These are phyloP conservation scores for Zasmidium citrigriseum DNA, from an alignment of 2,329 filamentous ascomycete species.

Conservation along the genomic window DNA sequence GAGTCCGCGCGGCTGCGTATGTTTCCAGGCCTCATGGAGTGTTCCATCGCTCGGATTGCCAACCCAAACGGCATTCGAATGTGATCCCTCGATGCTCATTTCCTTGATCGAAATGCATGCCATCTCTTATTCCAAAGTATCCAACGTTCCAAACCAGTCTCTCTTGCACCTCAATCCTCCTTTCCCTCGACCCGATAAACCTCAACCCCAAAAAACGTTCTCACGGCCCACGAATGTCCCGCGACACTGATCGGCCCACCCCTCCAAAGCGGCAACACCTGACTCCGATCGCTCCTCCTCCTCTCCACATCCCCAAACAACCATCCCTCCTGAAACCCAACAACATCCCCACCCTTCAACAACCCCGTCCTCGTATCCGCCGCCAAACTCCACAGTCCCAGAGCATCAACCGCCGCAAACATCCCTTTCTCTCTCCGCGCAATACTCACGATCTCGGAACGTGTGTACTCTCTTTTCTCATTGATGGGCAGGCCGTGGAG, in stretches of 20 bases:
- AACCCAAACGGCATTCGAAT: too few relatives aligned
- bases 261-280: conserved; percentile 39
- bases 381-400: conserved; percentile 37
- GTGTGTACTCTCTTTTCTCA: conserved; percentile 31
- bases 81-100: too few relatives aligned
- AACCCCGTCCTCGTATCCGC: conserved; percentile 33
- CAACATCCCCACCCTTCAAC: conserved; percentile 35
- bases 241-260: conserved; percentile 36
- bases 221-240: conserved; percentile 37
- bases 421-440: conserved; percentile 25
- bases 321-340: conserved; percentile 34
- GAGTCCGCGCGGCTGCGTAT: too few relatives aligned
- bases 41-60: too few relatives aligned
- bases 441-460: conserved; percentile 29
- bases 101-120: too few relatives aligned
- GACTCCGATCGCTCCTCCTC: conserved; percentile 32
- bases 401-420: conserved; percentile 29
- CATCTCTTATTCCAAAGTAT: neutral
- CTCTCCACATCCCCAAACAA: conserved; percentile 17
- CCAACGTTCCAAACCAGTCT: neutral
- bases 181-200: conserved; percentile 31
- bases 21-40: too few relatives aligned
- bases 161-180: conserved; percentile 25
- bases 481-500: conserved; percentile 35
- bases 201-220: conserved; percentile 34